Evolutionary conservation across 140 eudicot species (phyloP).

Genomic region (Stevia rebaudiana): DNA sequence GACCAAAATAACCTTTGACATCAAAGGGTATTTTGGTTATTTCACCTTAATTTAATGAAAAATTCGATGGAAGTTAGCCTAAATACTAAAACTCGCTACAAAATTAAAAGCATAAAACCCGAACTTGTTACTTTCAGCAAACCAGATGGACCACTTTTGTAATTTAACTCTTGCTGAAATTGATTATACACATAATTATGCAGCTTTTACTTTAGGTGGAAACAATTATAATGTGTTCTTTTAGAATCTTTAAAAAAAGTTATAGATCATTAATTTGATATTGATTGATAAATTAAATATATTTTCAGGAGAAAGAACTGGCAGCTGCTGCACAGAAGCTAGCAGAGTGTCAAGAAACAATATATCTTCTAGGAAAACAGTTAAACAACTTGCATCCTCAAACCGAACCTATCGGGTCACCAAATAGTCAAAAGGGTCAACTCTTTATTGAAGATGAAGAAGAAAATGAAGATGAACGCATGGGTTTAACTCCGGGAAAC

Average conservation of each 20-base stretch:
- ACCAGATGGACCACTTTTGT: no score
- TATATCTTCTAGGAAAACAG: slow-evolving; percentile 11
- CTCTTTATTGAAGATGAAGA: slow-evolving; percentile 12
- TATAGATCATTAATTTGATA: neutral
- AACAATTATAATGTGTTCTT: neutral
- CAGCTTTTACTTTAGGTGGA: neutral
- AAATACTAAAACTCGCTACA: no score
- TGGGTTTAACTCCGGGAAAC: slow-evolving; percentile 35
- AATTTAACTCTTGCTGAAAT: no score
- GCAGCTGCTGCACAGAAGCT: slow-evolving; percentile 16
- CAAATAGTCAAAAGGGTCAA: slow-evolving; percentile 29
- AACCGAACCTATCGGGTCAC: slow-evolving; percentile 1
- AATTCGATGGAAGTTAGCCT: no score
- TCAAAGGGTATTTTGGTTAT: no score
- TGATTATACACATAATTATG: neutral
- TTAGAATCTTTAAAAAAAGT: neutral
- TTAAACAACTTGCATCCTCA: slow-evolving; percentile 5
- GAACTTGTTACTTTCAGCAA: no score
- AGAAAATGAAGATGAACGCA: slow-evolving; percentile 37
- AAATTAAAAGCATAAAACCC: no score
- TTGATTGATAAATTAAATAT: neutral
- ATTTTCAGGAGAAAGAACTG: slow-evolving; percentile 7
- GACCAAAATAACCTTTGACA: no score
- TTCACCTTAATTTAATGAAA: no score
- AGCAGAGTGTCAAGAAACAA: slow-evolving; percentile 16